These are phyloP conservation scores for Breviolum minutum DNA, from an alignment of 73 alveolate species.

Conservation along the genomic window DNA sequence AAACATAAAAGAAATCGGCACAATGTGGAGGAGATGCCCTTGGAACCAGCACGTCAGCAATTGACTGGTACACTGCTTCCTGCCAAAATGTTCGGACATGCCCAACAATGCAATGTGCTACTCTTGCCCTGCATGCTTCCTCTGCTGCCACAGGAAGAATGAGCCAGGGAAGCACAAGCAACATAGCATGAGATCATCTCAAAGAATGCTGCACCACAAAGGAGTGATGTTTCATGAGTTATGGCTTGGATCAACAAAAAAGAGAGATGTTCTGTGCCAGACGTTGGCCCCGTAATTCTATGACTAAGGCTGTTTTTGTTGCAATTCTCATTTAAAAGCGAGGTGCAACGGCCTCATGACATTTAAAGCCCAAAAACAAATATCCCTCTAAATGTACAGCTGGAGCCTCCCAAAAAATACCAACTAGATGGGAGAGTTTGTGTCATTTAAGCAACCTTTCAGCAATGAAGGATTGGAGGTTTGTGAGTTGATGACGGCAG, in stretches of 20 bases:
- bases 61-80: slow-evolving; percentile 47
- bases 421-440: too few relatives aligned
- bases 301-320: not conserved
- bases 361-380: too few relatives aligned
- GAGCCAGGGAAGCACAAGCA: not conserved
- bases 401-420: too few relatives aligned
- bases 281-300: not conserved
- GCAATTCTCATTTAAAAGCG: too few relatives aligned
- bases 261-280: not conserved
- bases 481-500: too few relatives aligned
- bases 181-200: slow-evolving; percentile 4
- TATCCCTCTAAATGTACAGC: too few relatives aligned
- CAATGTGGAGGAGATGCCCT: slow-evolving; percentile 54
- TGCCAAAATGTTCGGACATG: slow-evolving; percentile 64
- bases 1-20: slow-evolving; percentile 51
- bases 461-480: too few relatives aligned
- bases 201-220: too few relatives aligned
- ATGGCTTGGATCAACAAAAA: not conserved
- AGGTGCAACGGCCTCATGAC: too few relatives aligned
- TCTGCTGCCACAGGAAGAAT: not conserved
- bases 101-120: slow-evolving; percentile 91
- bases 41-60: slow-evolving; percentile 8
- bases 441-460: too few relatives aligned
- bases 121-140: slow-evolving; percentile 19
- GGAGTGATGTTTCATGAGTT: not conserved